Evolutionary conservation across 257 asterid genomes (phyloP).

Genomic region (Mitragyna speciosa): DNA sequence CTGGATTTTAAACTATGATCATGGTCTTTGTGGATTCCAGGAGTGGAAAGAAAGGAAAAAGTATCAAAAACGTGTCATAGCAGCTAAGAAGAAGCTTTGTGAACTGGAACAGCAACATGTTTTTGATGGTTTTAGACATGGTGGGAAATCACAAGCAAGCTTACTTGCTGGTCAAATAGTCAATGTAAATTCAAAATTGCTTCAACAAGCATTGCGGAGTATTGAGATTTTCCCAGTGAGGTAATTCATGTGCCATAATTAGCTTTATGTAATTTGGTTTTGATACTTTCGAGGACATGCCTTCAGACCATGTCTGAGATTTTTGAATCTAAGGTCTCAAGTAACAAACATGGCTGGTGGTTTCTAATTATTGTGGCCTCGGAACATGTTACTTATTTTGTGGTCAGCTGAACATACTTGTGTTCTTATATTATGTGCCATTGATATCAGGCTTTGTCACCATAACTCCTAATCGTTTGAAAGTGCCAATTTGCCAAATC

Average conservation of each 20-base stretch:
- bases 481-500: neutral
- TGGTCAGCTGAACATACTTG: too few relatives aligned
- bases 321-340: neutral
- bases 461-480: neutral
- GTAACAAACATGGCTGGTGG: neutral
- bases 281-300: neutral
- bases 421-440: too few relatives aligned
- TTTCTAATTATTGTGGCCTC: neutral
- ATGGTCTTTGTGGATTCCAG: conserved; percentile 40
- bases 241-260: conserved; percentile 33
- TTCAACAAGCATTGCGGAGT: conserved; percentile 62
- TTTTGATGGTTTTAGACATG: conserved; percentile 73
- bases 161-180: conserved; percentile 79
- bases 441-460: neutral
- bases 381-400: neutral
- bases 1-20: conserved; percentile 22
- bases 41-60: conserved; percentile 95
- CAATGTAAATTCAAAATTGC: conserved; percentile 65
- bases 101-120: conserved; percentile 90
- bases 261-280: neutral
- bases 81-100: conserved; percentile 82
- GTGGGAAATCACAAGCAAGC: conserved; percentile 55
- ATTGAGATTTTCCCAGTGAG: conserved; percentile 42
- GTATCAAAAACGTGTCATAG: conserved; percentile 71
- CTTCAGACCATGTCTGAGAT: conserved; percentile 3